Percentiles rank a stretch among this genome's conserved stretches.
Conservation (phyloP, 352 stramenopile species). For the Phytopythium litorale region DNA sequence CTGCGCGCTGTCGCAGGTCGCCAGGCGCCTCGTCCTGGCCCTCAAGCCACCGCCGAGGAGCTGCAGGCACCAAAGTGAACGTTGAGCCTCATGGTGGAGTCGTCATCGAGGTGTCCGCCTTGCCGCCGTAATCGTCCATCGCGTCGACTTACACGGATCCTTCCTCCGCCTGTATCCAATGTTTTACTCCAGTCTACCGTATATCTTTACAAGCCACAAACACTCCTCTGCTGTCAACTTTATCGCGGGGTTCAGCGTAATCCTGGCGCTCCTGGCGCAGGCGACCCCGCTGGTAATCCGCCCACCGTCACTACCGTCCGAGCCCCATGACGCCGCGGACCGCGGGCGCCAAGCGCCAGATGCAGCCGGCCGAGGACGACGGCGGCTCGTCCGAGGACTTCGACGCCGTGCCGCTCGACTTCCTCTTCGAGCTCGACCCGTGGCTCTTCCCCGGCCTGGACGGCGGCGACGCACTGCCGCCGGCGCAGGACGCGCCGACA, state of each 20-base stretch:
- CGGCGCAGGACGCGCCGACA: conserved; percentile 4
- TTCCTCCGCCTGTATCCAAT: not conserved
- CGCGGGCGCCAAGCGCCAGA: not conserved
- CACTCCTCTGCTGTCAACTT: not conserved
- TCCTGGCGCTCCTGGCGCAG: not conserved
- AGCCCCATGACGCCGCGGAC: too few species aligned
- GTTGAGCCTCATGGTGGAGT: too few species aligned
- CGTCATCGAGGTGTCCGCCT: not conserved
- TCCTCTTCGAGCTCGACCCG: conserved; percentile 25
- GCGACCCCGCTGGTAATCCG: not conserved
- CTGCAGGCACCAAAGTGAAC: not conserved
- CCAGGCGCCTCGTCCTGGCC: too few species aligned
- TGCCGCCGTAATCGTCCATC: not conserved
- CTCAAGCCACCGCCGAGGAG: too few species aligned
- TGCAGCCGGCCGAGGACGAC: not conserved
- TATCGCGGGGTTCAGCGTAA: not conserved
- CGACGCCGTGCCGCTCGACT: conserved; percentile 16
- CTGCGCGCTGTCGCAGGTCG: not conserved
- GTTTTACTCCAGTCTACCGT: not conserved
- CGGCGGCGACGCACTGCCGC: not conserved
- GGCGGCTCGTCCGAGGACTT: conserved; percentile 7
- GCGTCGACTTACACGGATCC: not conserved
- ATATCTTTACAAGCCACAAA: not conserved
- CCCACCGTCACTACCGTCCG: not conserved
- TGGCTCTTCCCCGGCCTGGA: conserved; percentile 15